phyloP scores from a whole-genome alignment of 108 stramenopile genomes.

The Cyclotella kingstonii region DNA sequence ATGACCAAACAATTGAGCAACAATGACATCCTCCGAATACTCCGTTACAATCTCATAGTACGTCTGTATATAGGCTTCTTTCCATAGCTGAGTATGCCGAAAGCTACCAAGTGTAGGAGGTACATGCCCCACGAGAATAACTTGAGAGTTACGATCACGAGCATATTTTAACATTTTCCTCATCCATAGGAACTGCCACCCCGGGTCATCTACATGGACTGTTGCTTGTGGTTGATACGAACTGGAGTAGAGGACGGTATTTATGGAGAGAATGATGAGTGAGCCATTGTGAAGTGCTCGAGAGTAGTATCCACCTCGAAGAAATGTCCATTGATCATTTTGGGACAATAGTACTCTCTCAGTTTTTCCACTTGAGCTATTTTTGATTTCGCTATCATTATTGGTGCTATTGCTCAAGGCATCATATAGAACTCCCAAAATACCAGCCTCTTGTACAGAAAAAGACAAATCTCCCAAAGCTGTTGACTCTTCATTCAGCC shows the following conservation, averaged over 20 bases:
- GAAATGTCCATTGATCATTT: slow-evolving; percentile 44
- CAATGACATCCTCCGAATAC: slow-evolving; percentile 36
- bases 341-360: slow-evolving; percentile 31
- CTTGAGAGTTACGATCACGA: slow-evolving; percentile 7
- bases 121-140: slow-evolving; percentile 62
- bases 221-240: slow-evolving; percentile 38
- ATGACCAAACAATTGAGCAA: slow-evolving; percentile 70
- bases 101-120: slow-evolving; percentile 63
- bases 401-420: slow-evolving; percentile 3
- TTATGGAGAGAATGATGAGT: slow-evolving; percentile 53
- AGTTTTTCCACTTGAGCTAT: slow-evolving; percentile 7
- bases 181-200: slow-evolving; percentile 66
- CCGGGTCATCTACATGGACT: slow-evolving; percentile 55
- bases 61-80: slow-evolving; percentile 39
- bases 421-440: slow-evolving; percentile 33
- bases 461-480: slow-evolving; percentile 7
- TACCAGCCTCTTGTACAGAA: slow-evolving; percentile 17
- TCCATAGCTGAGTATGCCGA: slow-evolving; percentile 62
- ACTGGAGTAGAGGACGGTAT: slow-evolving; percentile 60
- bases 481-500: slow-evolving; percentile 22
- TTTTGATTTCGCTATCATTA: background rate
- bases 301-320: slow-evolving; percentile 59
- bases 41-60: slow-evolving; percentile 47
- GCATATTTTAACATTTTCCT: slow-evolving; percentile 36
- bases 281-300: slow-evolving; percentile 38